phyloP scores from a whole-genome alignment of 1,284 basidiomycete species.

The Ustilago trichophora region DNA sequence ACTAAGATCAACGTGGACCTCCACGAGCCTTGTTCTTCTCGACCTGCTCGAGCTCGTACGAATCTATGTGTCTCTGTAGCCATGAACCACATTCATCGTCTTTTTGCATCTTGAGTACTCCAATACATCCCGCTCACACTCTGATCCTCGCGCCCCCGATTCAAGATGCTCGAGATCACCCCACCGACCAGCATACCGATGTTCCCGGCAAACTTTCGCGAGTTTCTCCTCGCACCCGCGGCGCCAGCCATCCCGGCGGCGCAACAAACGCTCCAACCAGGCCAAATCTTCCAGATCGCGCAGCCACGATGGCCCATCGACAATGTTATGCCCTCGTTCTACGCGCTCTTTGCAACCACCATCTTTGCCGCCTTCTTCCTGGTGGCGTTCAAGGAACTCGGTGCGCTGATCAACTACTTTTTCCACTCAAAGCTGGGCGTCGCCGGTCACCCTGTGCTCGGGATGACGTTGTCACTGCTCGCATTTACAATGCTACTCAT shows the following conservation, averaged over 20 bases:
- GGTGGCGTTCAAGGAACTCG: conserved; percentile 35
- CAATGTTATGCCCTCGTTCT: conserved; percentile 31
- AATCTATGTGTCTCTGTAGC: neutral
- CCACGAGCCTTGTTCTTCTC: neutral
- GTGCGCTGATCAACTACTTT: conserved; percentile 31
- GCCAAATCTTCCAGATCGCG: conserved; percentile 39
- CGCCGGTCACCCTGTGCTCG: conserved; percentile 22
- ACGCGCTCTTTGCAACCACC: conserved; percentile 23
- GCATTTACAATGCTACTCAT: conserved; percentile 30
- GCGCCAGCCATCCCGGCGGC: conserved; percentile 19
- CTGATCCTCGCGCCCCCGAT: no score
- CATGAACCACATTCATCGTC: no score
- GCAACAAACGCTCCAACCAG: conserved; percentile 23
- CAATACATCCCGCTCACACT: no score
- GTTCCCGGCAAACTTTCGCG: conserved; percentile 39
- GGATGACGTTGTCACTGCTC: conserved; percentile 17
- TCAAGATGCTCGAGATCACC: conserved; percentile 28
- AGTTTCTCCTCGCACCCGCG: conserved; percentile 21
- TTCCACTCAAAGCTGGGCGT: conserved; percentile 20
- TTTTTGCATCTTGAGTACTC: no score
- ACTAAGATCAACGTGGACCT: neutral
- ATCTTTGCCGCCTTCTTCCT: conserved; percentile 28
- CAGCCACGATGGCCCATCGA: conserved; percentile 35
- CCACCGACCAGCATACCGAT: conserved; percentile 28
- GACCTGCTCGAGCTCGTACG: neutral